These are phyloP conservation scores for Fraxinus paxiana DNA, from an alignment of 305 asterid genomes.

Conservation along the genomic window DNA sequence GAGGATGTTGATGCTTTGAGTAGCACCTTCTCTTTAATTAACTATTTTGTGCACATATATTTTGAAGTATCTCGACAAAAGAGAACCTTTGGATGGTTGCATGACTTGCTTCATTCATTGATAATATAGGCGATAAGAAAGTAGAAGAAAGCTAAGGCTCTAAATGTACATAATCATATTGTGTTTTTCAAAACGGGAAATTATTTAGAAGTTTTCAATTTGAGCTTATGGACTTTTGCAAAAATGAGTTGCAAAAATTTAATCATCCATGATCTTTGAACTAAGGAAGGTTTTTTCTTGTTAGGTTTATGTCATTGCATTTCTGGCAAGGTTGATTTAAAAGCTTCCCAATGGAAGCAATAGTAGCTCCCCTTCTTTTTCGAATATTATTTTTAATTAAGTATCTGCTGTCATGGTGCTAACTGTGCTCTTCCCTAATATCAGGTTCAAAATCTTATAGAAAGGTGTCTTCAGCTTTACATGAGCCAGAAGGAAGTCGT, in stretches of 20 bases:
- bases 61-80: background rate
- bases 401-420: background rate
- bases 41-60: background rate
- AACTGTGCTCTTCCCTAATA: background rate
- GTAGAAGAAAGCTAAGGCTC: background rate
- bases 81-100: background rate
- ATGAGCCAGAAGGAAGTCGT: constrained; percentile 74
- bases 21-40: background rate
- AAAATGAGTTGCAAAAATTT: background rate
- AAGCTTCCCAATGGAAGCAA: background rate
- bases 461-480: constrained; percentile 93
- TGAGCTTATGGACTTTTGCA: background rate
- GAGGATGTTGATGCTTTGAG: background rate
- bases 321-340: background rate
- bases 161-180: background rate
- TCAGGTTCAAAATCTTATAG: constrained; percentile 88
- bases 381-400: background rate
- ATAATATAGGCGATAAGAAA: background rate
- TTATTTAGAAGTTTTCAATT: background rate
- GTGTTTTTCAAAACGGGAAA: background rate
- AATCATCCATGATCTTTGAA: background rate
- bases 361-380: background rate
- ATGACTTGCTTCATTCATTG: background rate
- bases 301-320: background rate
- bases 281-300: background rate